Evolutionary conservation across 129 eudicot species (phyloP).

Genomic region (Escallonia rubra): DNA sequence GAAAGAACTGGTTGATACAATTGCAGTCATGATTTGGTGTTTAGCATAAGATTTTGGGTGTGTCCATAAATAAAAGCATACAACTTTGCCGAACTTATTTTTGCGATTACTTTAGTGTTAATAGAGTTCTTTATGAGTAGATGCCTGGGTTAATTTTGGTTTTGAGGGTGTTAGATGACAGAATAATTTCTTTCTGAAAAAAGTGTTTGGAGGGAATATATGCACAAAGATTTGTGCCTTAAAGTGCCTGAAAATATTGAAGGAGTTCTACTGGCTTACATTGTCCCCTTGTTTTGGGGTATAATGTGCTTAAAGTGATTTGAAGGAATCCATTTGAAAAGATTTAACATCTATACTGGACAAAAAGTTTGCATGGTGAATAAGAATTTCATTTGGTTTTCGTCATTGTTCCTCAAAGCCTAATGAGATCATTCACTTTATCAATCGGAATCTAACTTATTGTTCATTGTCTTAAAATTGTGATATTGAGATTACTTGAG

Average conservation of each 20-base stretch:
- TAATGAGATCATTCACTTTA: too few species aligned
- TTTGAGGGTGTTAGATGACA: conserved; percentile 8
- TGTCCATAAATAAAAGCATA: too few species aligned
- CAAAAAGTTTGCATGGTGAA: conserved; percentile 6
- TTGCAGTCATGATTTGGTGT: too few species aligned
- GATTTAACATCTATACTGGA: conserved; percentile 22
- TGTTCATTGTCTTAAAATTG: too few species aligned
- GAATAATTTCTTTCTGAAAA: conserved; percentile 19
- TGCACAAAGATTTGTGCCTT: conserved; percentile 27
- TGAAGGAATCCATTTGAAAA: conserved; percentile 33
- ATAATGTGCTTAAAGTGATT: conserved; percentile 26
- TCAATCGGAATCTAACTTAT: too few species aligned
- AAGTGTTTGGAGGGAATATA: conserved; percentile 28
- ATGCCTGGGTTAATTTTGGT: conserved; percentile 14
- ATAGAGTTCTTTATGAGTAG: conserved; percentile 2
- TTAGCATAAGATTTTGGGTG: too few species aligned
- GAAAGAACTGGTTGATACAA: too few species aligned
- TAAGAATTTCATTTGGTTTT: not conserved
- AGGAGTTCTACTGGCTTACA: conserved; percentile 16
- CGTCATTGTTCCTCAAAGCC: too few species aligned
- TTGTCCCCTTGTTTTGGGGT: conserved; percentile 17
- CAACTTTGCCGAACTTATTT: too few species aligned
- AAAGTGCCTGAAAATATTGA: conserved; percentile 27
- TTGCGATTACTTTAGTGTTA: not conserved
- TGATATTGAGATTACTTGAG: too few species aligned